A percentile compares a stretch with the other conserved stretches of the same genome.
Conservation (phyloP, 169 alveolate genomes). For the Eimeria sp. region DNA sequence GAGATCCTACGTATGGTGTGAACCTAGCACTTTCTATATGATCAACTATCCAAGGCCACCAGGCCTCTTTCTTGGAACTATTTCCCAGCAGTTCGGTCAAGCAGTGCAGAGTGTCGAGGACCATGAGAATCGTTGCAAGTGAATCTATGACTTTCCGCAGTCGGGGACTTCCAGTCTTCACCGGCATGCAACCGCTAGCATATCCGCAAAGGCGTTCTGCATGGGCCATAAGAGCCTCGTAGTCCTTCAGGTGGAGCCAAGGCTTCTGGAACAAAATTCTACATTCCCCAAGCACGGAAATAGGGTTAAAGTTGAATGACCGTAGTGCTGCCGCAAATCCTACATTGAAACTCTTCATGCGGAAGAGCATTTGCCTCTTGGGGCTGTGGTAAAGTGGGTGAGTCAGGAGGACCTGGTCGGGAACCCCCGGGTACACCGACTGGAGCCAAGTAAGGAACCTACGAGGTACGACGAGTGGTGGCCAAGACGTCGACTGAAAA, state of each 20-base stretch:
- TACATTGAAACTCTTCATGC: neutral
- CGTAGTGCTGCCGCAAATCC: neutral
- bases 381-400: neutral
- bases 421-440: neutral
- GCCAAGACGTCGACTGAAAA: neutral
- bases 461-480: neutral
- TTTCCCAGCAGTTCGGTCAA: conserved; percentile 7
- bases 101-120: conserved; percentile 6
- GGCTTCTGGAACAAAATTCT: neutral
- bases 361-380: neutral
- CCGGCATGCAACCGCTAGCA: neutral
- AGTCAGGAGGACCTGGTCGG: neutral
- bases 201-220: conserved; percentile 32
- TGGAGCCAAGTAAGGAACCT: neutral
- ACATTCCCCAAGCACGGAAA: neutral
- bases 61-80: neutral
- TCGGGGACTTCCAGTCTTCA: neutral
- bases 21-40: neutral
- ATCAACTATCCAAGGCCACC: conserved; percentile 38
- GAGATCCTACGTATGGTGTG: neutral
- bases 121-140: neutral
- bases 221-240: neutral
- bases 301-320: neutral
- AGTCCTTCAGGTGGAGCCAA: neutral
- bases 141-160: neutral